Percentiles rank a stretch among this genome's conserved stretches.
Evolutionary conservation across 2,329 filamentous ascomycete genomes (phyloP).

Genomic region (Periconia macrospinosa): DNA sequence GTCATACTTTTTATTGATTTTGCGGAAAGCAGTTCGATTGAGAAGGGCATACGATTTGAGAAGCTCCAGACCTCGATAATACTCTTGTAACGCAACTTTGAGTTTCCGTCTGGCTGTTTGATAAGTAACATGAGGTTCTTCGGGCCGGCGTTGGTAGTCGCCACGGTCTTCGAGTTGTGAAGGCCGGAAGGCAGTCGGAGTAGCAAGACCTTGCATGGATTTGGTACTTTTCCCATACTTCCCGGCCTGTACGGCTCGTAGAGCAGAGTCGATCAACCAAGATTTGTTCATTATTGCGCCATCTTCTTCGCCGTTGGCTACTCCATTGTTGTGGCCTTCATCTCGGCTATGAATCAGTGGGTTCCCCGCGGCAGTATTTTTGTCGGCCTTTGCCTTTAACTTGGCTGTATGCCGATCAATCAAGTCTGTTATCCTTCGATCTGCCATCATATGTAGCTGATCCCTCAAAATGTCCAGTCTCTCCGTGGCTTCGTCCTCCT

Average conservation of each 20-base stretch:
- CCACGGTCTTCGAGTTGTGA: conserved; percentile 36
- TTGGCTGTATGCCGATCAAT: conserved; percentile 52
- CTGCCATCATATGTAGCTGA: conserved; percentile 91
- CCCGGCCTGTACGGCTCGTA: conserved; percentile 44
- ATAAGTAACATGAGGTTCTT: conserved; percentile 69
- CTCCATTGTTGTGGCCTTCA: conserved; percentile 26
- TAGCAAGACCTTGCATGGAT: conserved; percentile 41
- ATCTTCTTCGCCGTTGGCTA: conserved; percentile 10
- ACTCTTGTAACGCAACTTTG: conserved; percentile 88
- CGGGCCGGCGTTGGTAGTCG: conserved; percentile 47
- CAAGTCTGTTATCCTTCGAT: conserved; percentile 74
- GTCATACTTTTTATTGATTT: conserved; percentile 99
- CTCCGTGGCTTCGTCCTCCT: conserved; percentile 81
- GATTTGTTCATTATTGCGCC: conserved; percentile 28
- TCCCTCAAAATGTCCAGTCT: conserved; percentile 72
- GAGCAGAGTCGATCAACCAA: conserved; percentile 45
- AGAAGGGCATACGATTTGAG: conserved; percentile 88
- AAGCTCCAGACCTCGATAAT: conserved; percentile 87
- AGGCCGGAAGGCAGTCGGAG: conserved; percentile 45
- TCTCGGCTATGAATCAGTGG: conserved; percentile 17
- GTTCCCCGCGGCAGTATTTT: conserved; percentile 17
- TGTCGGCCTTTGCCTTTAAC: conserved; percentile 29
- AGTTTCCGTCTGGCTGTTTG: conserved; percentile 87
- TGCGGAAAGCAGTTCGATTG: conserved; percentile 91
- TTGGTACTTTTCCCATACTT: conserved; percentile 60